A percentile compares a stretch with the other conserved stretches of the same genome.
phyloP scores from a whole-genome alignment of 345 rosid genomes.

The Citrus trifoliata region DNA sequence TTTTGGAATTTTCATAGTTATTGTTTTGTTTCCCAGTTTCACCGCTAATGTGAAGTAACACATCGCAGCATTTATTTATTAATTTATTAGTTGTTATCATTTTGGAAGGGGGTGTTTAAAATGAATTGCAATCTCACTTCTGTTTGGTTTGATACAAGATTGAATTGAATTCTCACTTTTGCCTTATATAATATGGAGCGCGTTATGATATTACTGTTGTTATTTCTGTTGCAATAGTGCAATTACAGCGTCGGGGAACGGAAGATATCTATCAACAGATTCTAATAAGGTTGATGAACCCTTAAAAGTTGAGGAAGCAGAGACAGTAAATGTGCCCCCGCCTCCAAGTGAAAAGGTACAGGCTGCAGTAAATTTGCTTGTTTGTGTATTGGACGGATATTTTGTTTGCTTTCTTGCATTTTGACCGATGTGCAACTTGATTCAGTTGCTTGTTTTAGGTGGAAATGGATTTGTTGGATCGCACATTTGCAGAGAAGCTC shows the following conservation, averaged over 20 bases:
- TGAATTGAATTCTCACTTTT: neutral
- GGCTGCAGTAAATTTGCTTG: neutral
- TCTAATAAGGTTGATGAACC: conserved; percentile 79
- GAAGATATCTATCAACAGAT: conserved; percentile 62
- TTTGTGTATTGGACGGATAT: neutral
- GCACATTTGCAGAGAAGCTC: conserved; percentile 82
- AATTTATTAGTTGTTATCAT: too few species aligned
- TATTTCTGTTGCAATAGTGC: conserved; percentile 29
- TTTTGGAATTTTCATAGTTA: neutral
- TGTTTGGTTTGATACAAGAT: neutral
- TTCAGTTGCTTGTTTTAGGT: conserved; percentile 91
- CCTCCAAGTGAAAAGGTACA: conserved; percentile 77
- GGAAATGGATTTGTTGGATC: conserved; percentile 99
- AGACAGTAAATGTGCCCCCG: conserved; percentile 74
- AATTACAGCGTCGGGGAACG: conserved; percentile 29
- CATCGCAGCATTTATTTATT: neutral
- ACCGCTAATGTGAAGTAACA: too few species aligned
- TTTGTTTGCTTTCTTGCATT: neutral
- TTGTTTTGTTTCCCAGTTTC: neutral
- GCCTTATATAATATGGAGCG: neutral
- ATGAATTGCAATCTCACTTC: neutral
- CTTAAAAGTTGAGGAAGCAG: conserved; percentile 83
- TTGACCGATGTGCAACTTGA: conserved; percentile 11
- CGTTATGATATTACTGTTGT: neutral
- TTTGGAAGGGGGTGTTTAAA: neutral